Conservation (phyloP, 2,329 filamentous ascomycete genomes). For the Cryphonectria parasitica region DNA sequence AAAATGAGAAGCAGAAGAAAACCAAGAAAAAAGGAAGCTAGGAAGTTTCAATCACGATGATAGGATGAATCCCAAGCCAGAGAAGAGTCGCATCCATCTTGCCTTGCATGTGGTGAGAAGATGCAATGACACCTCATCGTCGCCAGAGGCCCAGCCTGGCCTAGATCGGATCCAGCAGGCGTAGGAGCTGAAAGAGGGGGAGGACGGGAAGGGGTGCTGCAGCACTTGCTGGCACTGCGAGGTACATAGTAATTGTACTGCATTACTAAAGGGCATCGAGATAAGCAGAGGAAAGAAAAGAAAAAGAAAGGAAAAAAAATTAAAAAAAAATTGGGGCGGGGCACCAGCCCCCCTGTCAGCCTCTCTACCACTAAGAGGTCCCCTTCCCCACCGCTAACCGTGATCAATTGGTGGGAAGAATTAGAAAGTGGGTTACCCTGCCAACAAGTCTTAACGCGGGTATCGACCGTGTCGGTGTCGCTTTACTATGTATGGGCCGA, state of each 20-base stretch:
- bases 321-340: no score
- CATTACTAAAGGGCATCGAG: no score
- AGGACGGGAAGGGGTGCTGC: not conserved
- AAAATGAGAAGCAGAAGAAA: no score
- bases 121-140: constrained; percentile 12
- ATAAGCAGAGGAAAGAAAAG: not conserved
- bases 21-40: no score
- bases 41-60: no score
- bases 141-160: not conserved
- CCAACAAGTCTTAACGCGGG: not conserved
- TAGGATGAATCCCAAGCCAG: no score
- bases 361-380: no score
- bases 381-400: not conserved
- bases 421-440: constrained; percentile 1
- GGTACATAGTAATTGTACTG: no score
- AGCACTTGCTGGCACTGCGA: not conserved
- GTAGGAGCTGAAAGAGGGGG: not conserved
- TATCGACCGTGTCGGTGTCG: not conserved
- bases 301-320: no score
- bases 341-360: not conserved
- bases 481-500: not conserved
- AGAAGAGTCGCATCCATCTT: not conserved
- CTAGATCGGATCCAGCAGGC: not conserved
- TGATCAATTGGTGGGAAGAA: not conserved
- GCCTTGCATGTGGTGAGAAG: not conserved